A percentile compares a stretch with the other conserved stretches of the same genome.
phyloP scores from a whole-genome alignment of 108 stramenopile species.

The Asterionellopsis glacialis region DNA sequence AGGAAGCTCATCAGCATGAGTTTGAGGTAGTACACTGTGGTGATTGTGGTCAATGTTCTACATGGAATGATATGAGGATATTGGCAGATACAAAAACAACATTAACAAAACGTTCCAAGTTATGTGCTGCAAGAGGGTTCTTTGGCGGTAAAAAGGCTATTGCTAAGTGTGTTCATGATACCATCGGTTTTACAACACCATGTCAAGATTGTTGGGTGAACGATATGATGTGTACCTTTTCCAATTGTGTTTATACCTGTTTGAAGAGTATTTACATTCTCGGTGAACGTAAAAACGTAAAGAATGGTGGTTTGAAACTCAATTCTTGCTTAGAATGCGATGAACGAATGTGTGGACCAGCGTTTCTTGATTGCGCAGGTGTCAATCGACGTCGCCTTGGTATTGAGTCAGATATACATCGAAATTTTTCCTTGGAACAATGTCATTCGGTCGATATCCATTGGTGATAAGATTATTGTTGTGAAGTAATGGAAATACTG shows the following conservation, averaged over 20 bases:
- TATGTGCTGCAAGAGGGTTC: conserved; percentile 16
- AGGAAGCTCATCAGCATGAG: conserved; percentile 5
- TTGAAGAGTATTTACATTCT: conserved; percentile 10
- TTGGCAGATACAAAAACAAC: conserved; percentile 16
- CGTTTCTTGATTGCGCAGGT: conserved; percentile 20
- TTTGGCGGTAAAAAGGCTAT: conserved; percentile 1
- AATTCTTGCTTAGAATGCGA: conserved; percentile 10
- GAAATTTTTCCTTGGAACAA: too few relatives aligned
- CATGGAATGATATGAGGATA: conserved; percentile 20
- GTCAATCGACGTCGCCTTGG: conserved; percentile 27
- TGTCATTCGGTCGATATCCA: too few relatives aligned
- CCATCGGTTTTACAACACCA: conserved; percentile 17
- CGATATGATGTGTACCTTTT: conserved; percentile 21
- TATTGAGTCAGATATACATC: conserved; percentile 16
- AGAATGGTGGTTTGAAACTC: background rate
- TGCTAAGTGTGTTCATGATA: conserved; percentile 11
- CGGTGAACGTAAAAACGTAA: background rate
- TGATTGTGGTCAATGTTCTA: conserved; percentile 22
- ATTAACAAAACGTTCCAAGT: conserved; percentile 10
- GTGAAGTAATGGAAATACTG: too few relatives aligned
- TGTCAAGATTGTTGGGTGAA: conserved; percentile 31
- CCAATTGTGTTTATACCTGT: conserved; percentile 20
- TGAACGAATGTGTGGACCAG: conserved; percentile 19
- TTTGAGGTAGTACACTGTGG: conserved; percentile 28
- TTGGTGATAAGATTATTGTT: too few relatives aligned